A percentile compares a stretch with the other conserved stretches of the same genome.
Conservation (phyloP, 257 asterid species). For the Scutellaria barbata region DNA sequence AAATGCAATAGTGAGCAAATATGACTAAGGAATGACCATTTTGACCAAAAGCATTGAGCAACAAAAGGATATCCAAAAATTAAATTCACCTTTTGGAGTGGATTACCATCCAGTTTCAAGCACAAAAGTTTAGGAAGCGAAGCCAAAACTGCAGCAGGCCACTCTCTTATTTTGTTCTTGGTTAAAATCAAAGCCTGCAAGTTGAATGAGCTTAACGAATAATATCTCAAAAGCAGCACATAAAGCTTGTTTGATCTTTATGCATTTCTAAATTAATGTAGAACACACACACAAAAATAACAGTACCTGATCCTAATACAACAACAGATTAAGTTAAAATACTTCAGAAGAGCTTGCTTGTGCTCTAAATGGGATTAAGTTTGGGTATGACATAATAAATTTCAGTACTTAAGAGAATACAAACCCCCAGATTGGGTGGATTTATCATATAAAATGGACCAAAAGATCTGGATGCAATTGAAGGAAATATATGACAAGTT, state of each 20-base stretch:
- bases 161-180: slow-evolving; percentile 84
- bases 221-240: slow-evolving; percentile 26
- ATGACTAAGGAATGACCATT: slow-evolving; percentile 15
- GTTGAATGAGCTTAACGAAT: slow-evolving; percentile 26
- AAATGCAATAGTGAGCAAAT: neutral
- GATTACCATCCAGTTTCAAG: slow-evolving; percentile 90
- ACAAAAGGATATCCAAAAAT: slow-evolving; percentile 18
- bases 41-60: slow-evolving; percentile 22
- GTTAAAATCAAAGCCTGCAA: slow-evolving; percentile 80
- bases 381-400: slow-evolving; percentile 2
- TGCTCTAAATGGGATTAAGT: neutral
- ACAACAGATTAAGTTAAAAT: slow-evolving; percentile 8
- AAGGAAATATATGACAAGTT: slow-evolving; percentile 3
- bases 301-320: neutral
- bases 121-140: slow-evolving; percentile 76
- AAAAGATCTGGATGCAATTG: slow-evolving; percentile 12
- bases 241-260: slow-evolving; percentile 2
- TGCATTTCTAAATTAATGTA: slow-evolving; percentile 8
- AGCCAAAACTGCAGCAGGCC: slow-evolving; percentile 79
- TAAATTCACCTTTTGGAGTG: slow-evolving; percentile 65
- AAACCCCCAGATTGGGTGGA: slow-evolving; percentile 26
- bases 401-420: slow-evolving; percentile 14
- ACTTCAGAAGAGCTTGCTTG: slow-evolving; percentile 14
- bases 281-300: slow-evolving; percentile 9
- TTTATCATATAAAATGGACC: neutral